Evolutionary conservation across 139 green algal species (phyloP).

Genomic region (Picochlorum sp.): DNA sequence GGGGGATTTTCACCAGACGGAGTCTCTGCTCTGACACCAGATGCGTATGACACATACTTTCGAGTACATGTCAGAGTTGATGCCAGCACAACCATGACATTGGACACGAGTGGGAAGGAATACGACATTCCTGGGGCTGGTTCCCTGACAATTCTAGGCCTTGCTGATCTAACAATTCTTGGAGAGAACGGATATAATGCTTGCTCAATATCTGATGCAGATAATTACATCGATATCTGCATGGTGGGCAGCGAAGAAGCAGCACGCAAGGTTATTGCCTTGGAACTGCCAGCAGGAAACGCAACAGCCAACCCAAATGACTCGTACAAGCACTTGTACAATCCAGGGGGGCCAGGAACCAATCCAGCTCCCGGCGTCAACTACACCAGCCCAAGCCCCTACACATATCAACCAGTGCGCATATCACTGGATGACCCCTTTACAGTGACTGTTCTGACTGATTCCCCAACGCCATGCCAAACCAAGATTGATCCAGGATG

Average conservation of each 20-base stretch:
- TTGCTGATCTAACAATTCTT: no score
- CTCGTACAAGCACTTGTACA: conserved; percentile 1
- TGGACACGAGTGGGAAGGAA: background rate
- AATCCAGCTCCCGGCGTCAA: background rate
- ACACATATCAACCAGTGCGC: background rate
- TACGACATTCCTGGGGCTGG: no score
- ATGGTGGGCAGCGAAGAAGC: background rate
- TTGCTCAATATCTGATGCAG: background rate
- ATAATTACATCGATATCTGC: conserved; percentile 1
- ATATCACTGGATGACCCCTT: background rate
- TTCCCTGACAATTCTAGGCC: no score
- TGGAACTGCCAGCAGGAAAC: conserved; percentile 1
- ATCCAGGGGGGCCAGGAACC: background rate
- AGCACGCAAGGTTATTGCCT: background rate
- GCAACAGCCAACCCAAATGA: background rate
- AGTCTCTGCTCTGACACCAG: background rate
- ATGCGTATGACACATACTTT: background rate
- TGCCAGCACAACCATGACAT: background rate
- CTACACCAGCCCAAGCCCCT: background rate
- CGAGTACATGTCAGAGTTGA: background rate
- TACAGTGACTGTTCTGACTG: no score
- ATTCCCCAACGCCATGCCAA: no score
- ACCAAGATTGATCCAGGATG: no score
- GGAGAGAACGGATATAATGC: background rate
- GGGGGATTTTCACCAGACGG: background rate